phyloP scores from a whole-genome alignment of 305 asterid species.

The Nicotiana rustica region DNA sequence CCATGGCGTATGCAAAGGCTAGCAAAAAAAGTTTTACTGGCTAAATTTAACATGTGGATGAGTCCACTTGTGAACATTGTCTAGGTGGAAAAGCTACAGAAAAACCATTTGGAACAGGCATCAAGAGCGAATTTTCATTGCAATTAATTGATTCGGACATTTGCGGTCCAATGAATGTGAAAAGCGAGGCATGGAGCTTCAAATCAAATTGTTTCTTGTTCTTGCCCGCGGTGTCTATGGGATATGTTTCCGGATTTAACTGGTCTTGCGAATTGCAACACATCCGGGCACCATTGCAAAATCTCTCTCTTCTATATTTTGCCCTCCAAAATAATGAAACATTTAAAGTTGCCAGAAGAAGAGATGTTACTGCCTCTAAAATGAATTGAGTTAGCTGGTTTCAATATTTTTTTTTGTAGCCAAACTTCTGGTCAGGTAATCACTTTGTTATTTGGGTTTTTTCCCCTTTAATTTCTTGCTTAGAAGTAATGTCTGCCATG shows the following conservation, averaged over 20 bases:
- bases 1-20: no score
- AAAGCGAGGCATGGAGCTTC: no score
- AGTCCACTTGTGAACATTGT: no score
- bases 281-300: neutral
- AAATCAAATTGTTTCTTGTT: neutral
- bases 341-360: neutral
- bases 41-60: no score
- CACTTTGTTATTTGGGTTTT: neutral
- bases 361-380: conserved; percentile 1
- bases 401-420: neutral
- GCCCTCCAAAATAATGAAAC: neutral
- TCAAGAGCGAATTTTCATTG: no score
- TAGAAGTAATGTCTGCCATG: neutral
- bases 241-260: neutral
- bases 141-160: no score
- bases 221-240: neutral
- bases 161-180: no score
- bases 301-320: neutral
- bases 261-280: neutral
- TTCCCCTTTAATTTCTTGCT: conserved; percentile 15
- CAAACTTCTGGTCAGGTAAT: neutral
- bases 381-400: neutral
- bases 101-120: no score
- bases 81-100: no score
- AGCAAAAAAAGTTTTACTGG: no score